phyloP scores from a whole-genome alignment of 2,329 filamentous ascomycete genomes.

The Periglandula ipomoeae region DNA sequence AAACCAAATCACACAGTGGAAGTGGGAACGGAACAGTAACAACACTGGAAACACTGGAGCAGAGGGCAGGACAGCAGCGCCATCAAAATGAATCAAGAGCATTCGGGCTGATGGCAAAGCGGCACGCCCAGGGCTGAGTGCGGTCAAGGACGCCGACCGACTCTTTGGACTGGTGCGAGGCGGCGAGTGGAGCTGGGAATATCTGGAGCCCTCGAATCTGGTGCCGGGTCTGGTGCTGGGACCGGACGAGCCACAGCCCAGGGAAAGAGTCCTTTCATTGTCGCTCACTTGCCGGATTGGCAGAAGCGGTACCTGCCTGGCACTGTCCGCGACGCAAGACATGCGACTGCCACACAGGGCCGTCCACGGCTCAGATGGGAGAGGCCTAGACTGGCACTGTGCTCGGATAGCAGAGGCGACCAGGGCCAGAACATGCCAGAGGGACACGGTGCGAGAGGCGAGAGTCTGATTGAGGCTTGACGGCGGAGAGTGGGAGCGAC shows the following conservation, averaged over 20 bases:
- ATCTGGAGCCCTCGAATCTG: too few species aligned
- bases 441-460: background rate
- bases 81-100: background rate
- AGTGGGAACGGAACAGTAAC: background rate
- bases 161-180: too few species aligned
- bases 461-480: too few species aligned
- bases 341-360: too few species aligned
- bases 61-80: background rate
- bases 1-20: constrained; percentile 1
- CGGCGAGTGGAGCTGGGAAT: too few species aligned
- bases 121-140: background rate
- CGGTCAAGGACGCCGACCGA: too few species aligned
- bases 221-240: too few species aligned
- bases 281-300: too few species aligned
- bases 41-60: background rate
- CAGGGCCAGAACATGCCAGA: background rate
- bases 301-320: too few species aligned
- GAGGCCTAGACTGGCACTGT: constrained; percentile 4
- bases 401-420: background rate
- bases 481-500: background rate
- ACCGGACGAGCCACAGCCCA: too few species aligned
- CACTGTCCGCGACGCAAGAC: too few species aligned
- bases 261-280: too few species aligned
- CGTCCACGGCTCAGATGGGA: background rate
- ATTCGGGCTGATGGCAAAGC: background rate